phyloP scores from a whole-genome alignment of 768 basidiomycete species.

The Lentinula sp. region DNA sequence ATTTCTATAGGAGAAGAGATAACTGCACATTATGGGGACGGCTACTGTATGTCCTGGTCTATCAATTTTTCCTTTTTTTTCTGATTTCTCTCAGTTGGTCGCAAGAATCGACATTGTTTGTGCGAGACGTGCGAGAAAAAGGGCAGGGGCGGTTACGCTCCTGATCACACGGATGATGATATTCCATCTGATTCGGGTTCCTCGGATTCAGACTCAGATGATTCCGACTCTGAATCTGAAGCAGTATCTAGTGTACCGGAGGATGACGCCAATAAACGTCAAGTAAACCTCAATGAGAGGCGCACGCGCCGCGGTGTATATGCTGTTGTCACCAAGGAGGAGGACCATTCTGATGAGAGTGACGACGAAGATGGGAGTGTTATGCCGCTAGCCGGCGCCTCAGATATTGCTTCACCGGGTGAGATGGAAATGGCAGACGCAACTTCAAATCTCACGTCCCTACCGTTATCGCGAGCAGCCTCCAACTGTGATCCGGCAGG shows the following conservation, averaged over 20 bases:
- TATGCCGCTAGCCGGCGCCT: conserved; percentile 37
- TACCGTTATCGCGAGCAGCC: conserved; percentile 31
- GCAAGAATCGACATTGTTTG: conserved; percentile 68
- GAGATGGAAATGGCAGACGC: conserved; percentile 52
- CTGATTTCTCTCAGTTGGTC: conserved; percentile 42
- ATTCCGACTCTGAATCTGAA: conserved; percentile 30
- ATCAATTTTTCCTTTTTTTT: conserved; percentile 9
- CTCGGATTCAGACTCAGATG: conserved; percentile 44
- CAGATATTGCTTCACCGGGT: conserved; percentile 38
- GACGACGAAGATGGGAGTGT: conserved; percentile 45
- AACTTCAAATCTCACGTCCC: conserved; percentile 38
- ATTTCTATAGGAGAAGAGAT: conserved; percentile 82
- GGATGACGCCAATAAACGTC: conserved; percentile 21
- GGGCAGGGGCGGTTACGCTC: conserved; percentile 69
- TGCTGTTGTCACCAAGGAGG: conserved; percentile 55
- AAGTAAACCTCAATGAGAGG: conserved; percentile 69
- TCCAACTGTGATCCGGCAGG: conserved; percentile 19
- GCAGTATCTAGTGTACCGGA: conserved; percentile 21
- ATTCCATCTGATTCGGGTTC: conserved; percentile 43
- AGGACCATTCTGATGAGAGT: conserved; percentile 54
- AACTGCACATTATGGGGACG: conserved; percentile 86
- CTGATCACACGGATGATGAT: conserved; percentile 44
- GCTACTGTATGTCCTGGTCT: conserved; percentile 63
- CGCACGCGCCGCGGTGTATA: conserved; percentile 81
- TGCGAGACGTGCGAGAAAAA: conserved; percentile 84